Evolutionary conservation across 106 monocot species (phyloP), one percentile per base, ranked within the genome.

Genomic region (Narthecium ossifragum): DNA sequence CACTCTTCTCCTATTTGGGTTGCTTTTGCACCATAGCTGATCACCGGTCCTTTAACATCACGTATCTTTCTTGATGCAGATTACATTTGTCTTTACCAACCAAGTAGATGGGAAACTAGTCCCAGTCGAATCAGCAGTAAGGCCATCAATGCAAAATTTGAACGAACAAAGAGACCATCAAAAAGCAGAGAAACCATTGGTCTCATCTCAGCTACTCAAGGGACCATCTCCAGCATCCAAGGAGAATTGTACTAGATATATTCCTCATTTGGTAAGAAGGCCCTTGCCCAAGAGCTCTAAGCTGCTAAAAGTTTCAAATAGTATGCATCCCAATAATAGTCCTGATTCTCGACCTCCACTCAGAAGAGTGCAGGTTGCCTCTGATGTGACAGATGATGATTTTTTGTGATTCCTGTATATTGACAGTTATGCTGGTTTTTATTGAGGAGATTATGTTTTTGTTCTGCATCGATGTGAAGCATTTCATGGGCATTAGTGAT

Each of bases 81-180:
- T 96, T 24, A 78, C 75, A 14, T 96, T 96, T 79, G 90, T 96
- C 43, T 96, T 90, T 46, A 96, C 86, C 10, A 96, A 96, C 68
- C 96, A 96, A 76, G 80, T 96, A 34, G 90, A 96, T 74, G 96
- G 96, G 23, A 96, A 96, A 66, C 84, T 96, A 22, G 62, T 77
- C 24, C 96, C 96, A 23, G 55, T 90, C 55, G 96, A 96, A 66
- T 79, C 96, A 40, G 63, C 18, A 46, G 66, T 50, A 47, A 66
- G 55, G 62, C 50, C 79, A 13, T 23, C 54, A 14, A 6, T 31
- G 32, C 66, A 62, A 32, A 51, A 55, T 26, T 20, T 22, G 11
- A 18, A 66, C 25, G 26, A 15, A 11, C 37, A 49, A 54, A 48
- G 57, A 13, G 25, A 49, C 31, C 2, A 11, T 22, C 24, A 59